These are phyloP conservation scores for Nakazawaea populi DNA, from an alignment of 805 yeast genomes.

Conservation along the genomic window DNA sequence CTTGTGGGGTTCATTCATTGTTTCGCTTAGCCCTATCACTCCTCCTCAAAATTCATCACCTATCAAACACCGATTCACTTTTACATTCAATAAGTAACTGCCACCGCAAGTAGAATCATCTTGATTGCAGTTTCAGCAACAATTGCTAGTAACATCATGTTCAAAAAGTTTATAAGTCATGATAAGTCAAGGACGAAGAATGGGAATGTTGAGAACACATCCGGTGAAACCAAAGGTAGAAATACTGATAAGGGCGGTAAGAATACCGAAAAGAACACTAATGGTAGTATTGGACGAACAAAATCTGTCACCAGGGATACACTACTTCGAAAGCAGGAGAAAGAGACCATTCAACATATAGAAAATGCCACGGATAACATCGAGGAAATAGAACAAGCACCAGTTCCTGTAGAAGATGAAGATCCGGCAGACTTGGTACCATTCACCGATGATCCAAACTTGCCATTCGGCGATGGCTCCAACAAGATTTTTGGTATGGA, in stretches of 20 bases:
- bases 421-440: constrained; percentile 19
- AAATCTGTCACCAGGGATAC: background rate
- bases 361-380: constrained; percentile 3
- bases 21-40: no score
- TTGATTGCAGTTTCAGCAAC: background rate
- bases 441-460: constrained; percentile 15
- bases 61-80: no score
- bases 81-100: no score
- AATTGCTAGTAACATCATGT: background rate
- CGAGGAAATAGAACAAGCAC: background rate
- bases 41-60: no score
- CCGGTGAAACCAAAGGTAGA: background rate
- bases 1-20: no score
- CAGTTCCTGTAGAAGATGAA: constrained; percentile 12
- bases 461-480: constrained; percentile 63
- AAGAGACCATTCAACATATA: constrained; percentile 9
- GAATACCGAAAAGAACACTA: background rate
- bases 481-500: constrained; percentile 75
- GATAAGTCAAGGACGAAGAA: constrained; percentile 6
- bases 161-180: constrained; percentile 7
- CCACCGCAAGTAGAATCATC: no score
- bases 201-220: background rate
- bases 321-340: background rate
- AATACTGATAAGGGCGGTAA: background rate
- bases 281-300: background rate